These are phyloP conservation scores for Kodamaea plutei DNA, from an alignment of 1,139 yeast genomes.

Conservation along the genomic window DNA sequence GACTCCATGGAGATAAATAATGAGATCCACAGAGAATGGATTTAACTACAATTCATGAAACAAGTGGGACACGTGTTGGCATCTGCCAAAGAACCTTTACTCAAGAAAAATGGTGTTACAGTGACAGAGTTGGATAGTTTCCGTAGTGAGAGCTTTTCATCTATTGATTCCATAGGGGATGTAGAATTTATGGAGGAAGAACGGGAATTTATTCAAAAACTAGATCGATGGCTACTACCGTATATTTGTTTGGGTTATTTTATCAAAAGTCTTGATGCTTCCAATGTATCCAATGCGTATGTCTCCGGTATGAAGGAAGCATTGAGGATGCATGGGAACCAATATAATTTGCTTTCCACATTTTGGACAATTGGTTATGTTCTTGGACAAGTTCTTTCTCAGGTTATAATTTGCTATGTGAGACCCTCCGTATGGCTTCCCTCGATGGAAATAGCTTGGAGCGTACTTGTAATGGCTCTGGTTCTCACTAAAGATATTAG, in stretches of 20 bases:
- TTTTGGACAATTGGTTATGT: slow-evolving; percentile 30
- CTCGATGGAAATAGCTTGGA: slow-evolving; percentile 11
- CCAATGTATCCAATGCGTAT: slow-evolving; percentile 44
- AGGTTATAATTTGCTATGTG: slow-evolving; percentile 11
- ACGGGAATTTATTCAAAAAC: slow-evolving; percentile 27
- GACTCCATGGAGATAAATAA: too few species aligned
- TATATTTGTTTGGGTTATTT: slow-evolving; percentile 34
- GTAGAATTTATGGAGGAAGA: slow-evolving; percentile 12
- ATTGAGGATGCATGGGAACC: slow-evolving; percentile 28
- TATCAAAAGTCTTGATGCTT: slow-evolving; percentile 43
- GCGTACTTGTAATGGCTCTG: slow-evolving; percentile 14
- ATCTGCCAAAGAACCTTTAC: slow-evolving; percentile 1
- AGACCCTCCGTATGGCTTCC: slow-evolving; percentile 17
- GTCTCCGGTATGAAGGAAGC: slow-evolving; percentile 60
- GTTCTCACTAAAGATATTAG: slow-evolving; percentile 7
- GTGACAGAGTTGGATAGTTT: too few species aligned
- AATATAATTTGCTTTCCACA: slow-evolving; percentile 29
- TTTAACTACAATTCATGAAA: background rate
- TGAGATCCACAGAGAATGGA: slow-evolving; percentile 1
- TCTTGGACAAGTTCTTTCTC: slow-evolving; percentile 18
- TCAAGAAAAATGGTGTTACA: slow-evolving; percentile 1
- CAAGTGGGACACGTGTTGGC: too few species aligned
- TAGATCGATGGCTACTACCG: slow-evolving; percentile 33
- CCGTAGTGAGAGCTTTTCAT: slow-evolving; percentile 7
- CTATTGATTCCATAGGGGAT: too few species aligned